A percentile compares a stretch with the other conserved stretches of the same genome.
phyloP scores from a whole-genome alignment of 257 asterid species.

The Knoxia roxburghii region DNA sequence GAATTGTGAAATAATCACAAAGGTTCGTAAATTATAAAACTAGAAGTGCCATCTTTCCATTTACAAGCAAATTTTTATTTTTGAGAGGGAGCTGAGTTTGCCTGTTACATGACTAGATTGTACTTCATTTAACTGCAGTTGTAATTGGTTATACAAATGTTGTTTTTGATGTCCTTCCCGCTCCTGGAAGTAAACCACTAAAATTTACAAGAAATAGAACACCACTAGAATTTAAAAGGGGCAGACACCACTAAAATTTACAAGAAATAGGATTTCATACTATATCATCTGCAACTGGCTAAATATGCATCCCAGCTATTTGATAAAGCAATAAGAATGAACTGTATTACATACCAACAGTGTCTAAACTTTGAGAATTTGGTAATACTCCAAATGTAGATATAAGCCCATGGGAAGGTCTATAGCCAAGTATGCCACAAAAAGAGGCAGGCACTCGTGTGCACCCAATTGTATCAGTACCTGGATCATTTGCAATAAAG shows the following conservation, averaged over 20 bases:
- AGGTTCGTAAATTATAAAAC: neutral
- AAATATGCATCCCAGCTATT: neutral
- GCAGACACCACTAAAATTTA: too few relatives aligned
- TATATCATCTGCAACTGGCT: neutral
- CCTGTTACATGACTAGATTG: neutral
- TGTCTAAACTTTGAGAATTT: slow-evolving; percentile 79
- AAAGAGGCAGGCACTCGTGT: slow-evolving; percentile 60
- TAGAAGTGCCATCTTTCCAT: neutral
- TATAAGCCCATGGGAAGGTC: slow-evolving; percentile 78
- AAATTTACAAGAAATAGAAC: too few relatives aligned
- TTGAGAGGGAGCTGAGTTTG: neutral
- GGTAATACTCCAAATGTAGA: slow-evolving; percentile 75
- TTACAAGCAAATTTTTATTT: neutral
- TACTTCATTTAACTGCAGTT: neutral
- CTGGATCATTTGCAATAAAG: slow-evolving; percentile 33
- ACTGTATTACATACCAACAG: slow-evolving; percentile 59
- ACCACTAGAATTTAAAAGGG: too few relatives aligned
- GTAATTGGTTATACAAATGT: neutral
- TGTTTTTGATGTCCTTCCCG: neutral
- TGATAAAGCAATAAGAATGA: slow-evolving; percentile 1
- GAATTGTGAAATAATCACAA: neutral
- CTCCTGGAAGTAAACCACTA: neutral
- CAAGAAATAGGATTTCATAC: neutral
- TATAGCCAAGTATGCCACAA: slow-evolving; percentile 77
- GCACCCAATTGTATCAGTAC: slow-evolving; percentile 62